Evolutionary conservation across 2,329 filamentous ascomycete species (phyloP).

Genomic region (Beauveria varroae): DNA sequence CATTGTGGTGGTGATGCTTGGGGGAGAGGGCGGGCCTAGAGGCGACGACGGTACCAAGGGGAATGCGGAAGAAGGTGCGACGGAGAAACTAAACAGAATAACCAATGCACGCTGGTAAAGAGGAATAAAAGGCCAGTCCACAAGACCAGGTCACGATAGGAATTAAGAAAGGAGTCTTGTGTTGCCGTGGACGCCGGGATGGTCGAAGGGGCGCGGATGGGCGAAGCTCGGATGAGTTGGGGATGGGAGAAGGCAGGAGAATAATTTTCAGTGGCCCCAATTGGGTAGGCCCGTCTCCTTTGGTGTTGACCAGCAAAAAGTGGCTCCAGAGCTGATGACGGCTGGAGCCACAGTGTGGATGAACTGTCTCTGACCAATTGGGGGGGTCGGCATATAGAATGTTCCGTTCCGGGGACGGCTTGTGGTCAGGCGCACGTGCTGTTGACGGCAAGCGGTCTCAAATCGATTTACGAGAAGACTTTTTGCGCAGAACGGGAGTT

Average conservation of each 20-base stretch:
- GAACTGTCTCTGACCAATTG: not conserved
- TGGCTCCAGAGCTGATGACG: slow-evolving; percentile 9
- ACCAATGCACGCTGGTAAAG: slow-evolving; percentile 8
- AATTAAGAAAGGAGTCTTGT: slow-evolving; percentile 2
- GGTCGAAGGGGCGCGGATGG: slow-evolving; percentile 9
- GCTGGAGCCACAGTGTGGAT: slow-evolving; percentile 4
- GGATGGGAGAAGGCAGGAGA: slow-evolving; percentile 17
- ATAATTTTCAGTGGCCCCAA: slow-evolving; percentile 18
- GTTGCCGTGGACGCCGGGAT: slow-evolving; percentile 13
- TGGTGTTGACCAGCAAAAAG: not conserved
- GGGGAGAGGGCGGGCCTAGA: slow-evolving; percentile 15
- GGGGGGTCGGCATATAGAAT: not conserved
- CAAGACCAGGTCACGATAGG: slow-evolving; percentile 16
- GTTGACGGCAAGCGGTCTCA: not conserved
- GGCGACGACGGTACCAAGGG: slow-evolving; percentile 19
- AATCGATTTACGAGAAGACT: too few species aligned
- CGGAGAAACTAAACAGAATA: slow-evolving; percentile 12
- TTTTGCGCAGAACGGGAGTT: too few species aligned
- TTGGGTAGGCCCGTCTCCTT: not conserved
- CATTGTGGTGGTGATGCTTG: slow-evolving; percentile 34
- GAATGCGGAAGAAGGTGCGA: slow-evolving; percentile 14
- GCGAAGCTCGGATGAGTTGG: slow-evolving; percentile 14
- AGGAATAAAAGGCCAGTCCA: slow-evolving; percentile 12
- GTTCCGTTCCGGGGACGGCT: slow-evolving; percentile 2
- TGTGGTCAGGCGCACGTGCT: slow-evolving; percentile 1